These are phyloP conservation scores for Ichthyophonus hoferi DNA, from an alignment of 208 protist species.

Conservation along the genomic window DNA sequence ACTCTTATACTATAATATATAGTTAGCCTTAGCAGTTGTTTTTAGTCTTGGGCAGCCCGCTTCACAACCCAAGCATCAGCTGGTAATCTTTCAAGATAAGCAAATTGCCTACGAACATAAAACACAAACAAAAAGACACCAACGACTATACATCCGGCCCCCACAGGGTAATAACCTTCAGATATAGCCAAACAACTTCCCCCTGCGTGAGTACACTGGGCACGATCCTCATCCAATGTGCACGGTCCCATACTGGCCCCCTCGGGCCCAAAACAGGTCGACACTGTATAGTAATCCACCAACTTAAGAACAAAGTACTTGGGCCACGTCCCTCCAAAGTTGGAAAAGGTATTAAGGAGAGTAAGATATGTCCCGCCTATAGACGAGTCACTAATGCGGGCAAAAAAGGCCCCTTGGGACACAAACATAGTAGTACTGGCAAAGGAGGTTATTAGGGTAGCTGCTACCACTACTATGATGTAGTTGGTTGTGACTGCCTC, in stretches of 20 bases:
- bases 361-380: conserved; percentile 49
- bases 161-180: conserved; percentile 20
- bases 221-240: neutral
- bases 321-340: conserved; percentile 48
- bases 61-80: conserved; percentile 11
- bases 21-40: no score
- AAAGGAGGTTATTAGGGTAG: conserved; percentile 13
- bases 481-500: neutral
- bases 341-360: conserved; percentile 43
- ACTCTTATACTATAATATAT: no score
- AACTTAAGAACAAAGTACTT: conserved; percentile 22
- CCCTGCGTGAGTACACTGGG: neutral
- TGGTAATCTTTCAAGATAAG: neutral
- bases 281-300: conserved; percentile 13
- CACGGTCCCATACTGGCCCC: neutral
- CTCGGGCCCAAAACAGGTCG: neutral
- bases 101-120: neutral
- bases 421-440: conserved; percentile 44
- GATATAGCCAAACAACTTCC: neutral
- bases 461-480: conserved; percentile 12
- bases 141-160: neutral
- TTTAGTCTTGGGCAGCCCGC: neutral
- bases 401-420: conserved; percentile 44
- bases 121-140: neutral
- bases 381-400: conserved; percentile 30